phyloP scores from a whole-genome alignment of 2,329 filamentous ascomycete genomes.

The Fusarium vanettenii region DNA sequence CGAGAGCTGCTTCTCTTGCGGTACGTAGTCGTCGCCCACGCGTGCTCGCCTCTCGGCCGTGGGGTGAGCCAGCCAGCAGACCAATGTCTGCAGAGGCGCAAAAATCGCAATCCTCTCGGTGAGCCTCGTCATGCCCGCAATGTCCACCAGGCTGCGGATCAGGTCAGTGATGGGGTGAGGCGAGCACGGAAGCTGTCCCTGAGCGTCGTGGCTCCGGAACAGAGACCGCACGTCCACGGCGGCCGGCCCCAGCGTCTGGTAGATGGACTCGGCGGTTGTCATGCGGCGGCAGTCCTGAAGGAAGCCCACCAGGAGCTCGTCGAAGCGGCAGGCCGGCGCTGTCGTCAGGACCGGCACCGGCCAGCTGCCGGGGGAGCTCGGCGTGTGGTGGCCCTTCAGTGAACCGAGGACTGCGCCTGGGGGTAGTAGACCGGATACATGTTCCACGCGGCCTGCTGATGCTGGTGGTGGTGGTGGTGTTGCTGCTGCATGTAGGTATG shows the following conservation, averaged over 20 bases:
- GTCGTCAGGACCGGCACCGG: slow-evolving; percentile 48
- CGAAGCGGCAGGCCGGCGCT: slow-evolving; percentile 47
- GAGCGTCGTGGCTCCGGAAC: slow-evolving; percentile 41
- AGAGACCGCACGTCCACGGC: slow-evolving; percentile 50
- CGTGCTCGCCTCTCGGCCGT: slow-evolving; percentile 44
- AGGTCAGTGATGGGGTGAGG: slow-evolving; percentile 47
- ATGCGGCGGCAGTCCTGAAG: slow-evolving; percentile 51
- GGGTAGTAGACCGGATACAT: slow-evolving; percentile 51
- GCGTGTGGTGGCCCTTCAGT: slow-evolving; percentile 42
- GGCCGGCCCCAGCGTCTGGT: slow-evolving; percentile 48
- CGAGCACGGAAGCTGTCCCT: slow-evolving; percentile 39
- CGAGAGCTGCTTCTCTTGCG: slow-evolving; percentile 43
- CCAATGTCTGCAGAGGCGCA: slow-evolving; percentile 46
- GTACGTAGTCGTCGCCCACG: slow-evolving; percentile 38
- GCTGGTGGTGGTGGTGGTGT: slow-evolving; percentile 17
- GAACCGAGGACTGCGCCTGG: slow-evolving; percentile 48
- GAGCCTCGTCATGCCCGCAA: slow-evolving; percentile 41
- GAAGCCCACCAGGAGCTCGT: slow-evolving; percentile 50
- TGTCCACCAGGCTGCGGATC: slow-evolving; percentile 46
- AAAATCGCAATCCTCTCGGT: slow-evolving; percentile 49
- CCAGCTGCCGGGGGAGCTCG: slow-evolving; percentile 40
- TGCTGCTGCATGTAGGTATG: slow-evolving; percentile 41
- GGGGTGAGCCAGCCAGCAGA: slow-evolving; percentile 47
- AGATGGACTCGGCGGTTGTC: slow-evolving; percentile 41
- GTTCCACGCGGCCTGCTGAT: slow-evolving; percentile 47